These are phyloP conservation scores for Aspergillus flavus DNA, from an alignment of 2,329 filamentous ascomycete species.

Conservation along the genomic window DNA sequence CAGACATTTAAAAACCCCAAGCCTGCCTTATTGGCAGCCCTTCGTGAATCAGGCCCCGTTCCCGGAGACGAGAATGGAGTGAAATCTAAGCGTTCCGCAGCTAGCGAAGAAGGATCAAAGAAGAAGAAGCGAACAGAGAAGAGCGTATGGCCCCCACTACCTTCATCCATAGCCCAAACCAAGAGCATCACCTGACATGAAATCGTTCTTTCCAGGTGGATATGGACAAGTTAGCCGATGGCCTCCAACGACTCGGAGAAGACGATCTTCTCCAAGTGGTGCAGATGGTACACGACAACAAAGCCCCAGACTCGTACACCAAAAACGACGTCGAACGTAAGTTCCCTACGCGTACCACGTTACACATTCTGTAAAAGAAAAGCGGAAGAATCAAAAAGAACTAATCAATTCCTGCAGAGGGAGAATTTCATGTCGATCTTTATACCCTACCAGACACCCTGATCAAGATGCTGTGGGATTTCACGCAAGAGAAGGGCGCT, in stretches of 20 bases:
- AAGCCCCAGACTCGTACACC: slow-evolving; percentile 89
- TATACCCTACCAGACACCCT: slow-evolving; percentile 92
- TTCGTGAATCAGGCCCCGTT: slow-evolving; percentile 85
- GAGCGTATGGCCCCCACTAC: slow-evolving; percentile 46
- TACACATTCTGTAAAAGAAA: not conserved
- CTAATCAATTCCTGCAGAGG: slow-evolving; percentile 58
- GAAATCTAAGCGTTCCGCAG: slow-evolving; percentile 62
- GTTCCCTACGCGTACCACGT: slow-evolving; percentile 38
- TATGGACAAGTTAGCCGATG: slow-evolving; percentile 96
- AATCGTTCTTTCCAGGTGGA: slow-evolving; percentile 60
- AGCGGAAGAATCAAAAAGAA: not conserved
- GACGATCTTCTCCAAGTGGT: slow-evolving; percentile 94
- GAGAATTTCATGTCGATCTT: slow-evolving; percentile 96
- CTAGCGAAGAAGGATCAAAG: slow-evolving; percentile 65
- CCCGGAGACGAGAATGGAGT: slow-evolving; percentile 69
- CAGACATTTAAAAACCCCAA: slow-evolving; percentile 90
- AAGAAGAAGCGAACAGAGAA: slow-evolving; percentile 74
- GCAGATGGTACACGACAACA: slow-evolving; percentile 97
- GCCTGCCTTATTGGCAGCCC: slow-evolving; percentile 73
- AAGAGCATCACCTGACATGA: not conserved
- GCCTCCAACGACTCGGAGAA: slow-evolving; percentile 83
- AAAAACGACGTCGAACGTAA: slow-evolving; percentile 95
- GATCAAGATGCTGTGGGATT: slow-evolving; percentile 95
- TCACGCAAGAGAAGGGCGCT: slow-evolving; percentile 56
- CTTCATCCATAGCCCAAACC: not conserved